Base-by-base conservation (phyloP, 495 filamentous ascomycete genomes). In the Chlorociboria aeruginascens region DNA sequence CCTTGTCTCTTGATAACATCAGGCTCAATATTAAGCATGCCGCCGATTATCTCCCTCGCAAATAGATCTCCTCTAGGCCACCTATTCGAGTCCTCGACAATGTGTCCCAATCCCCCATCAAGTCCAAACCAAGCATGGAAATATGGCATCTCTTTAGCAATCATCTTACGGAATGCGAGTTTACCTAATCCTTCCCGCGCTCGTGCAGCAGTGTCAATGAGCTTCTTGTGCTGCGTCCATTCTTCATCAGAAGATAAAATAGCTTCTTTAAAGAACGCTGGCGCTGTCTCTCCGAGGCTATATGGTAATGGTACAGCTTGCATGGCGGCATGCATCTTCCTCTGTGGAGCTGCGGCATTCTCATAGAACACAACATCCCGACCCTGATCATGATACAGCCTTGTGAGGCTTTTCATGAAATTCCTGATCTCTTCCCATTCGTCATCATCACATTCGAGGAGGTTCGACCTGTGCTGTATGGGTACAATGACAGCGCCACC, bases 351-450 rank as follows among this genome's bases (percentile, higher is more conserved):
- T 7, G 88, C 89, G 8, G 93, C 92, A 59, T 96, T 96, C 56
- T 98, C 92, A 71, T 97, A 97, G 69, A 98, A 98, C 43, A 98
- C 69, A 2, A 97, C 93, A 58, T 88, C 86, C 33, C 83, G 81
- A 28, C 85, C 87, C 59, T 92, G 88, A 28, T 86, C 81, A 65
- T 89, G 85, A 63, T 97, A 97, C 78, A 94, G 78, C 40, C 89
- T 79, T 1, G 82, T 96, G 30, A 98, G 75, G 59, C 77, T 84
- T 68, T 98, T 98, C 89, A 97, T 97, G 65, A 98, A 98, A 64
- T 98, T 98, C 63, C 89, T 82, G 34, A 98, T 86, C 61, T 98
- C 92, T 56, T 98, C 92, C 92, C 93, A 98, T 63, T 98, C 92
- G 58, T 97, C 93, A 60, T 97, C 93, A 60, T 97, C 93, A 60